Conservation (phyloP, 805 yeast species). For the Jamesozyma jinghongensis region DNA sequence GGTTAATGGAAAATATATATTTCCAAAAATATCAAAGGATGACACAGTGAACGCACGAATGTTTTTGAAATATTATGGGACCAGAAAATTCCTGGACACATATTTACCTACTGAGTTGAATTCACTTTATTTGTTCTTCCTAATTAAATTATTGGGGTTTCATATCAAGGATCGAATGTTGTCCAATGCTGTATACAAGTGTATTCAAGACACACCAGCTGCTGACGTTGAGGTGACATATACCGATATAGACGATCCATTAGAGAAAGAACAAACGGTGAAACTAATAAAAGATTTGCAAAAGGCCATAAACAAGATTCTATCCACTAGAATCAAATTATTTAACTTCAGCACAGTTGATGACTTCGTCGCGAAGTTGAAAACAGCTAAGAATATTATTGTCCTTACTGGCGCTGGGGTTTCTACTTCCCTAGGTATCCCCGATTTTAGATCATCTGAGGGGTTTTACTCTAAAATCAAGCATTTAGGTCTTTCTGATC, state of each 20-base stretch:
- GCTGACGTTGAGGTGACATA: conserved; percentile 7
- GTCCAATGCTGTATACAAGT: conserved; percentile 27
- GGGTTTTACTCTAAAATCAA: conserved; percentile 70
- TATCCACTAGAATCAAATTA: conserved; percentile 46
- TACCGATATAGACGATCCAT: conserved; percentile 26
- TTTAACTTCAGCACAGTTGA: conserved; percentile 48
- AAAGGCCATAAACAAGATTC: conserved; percentile 55
- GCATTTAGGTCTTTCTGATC: conserved; percentile 65
- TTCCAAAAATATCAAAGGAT: conserved; percentile 35
- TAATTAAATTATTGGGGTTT: conserved; percentile 60
- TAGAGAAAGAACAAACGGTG: conserved; percentile 38
- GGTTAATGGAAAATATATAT: conserved; percentile 25
- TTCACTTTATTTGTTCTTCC: conserved; percentile 44
- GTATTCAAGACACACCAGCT: conserved; percentile 15
- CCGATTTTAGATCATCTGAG: conserved; percentile 80
- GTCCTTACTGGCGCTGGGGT: conserved; percentile 92
- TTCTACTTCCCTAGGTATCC: conserved; percentile 81
- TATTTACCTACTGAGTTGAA: conserved; percentile 55
- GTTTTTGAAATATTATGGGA: conserved; percentile 52
- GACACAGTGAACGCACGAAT: conserved; percentile 40
- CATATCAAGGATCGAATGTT: conserved; percentile 26
- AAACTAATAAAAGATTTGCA: conserved; percentile 45
- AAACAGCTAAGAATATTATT: conserved; percentile 50
- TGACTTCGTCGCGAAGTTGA: conserved; percentile 45
- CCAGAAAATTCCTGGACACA: conserved; percentile 46